Evolutionary conservation across 345 rosid species (phyloP), one percentile per base, ranked within the genome.

Genomic region (Cochlearia excelsa): DNA sequence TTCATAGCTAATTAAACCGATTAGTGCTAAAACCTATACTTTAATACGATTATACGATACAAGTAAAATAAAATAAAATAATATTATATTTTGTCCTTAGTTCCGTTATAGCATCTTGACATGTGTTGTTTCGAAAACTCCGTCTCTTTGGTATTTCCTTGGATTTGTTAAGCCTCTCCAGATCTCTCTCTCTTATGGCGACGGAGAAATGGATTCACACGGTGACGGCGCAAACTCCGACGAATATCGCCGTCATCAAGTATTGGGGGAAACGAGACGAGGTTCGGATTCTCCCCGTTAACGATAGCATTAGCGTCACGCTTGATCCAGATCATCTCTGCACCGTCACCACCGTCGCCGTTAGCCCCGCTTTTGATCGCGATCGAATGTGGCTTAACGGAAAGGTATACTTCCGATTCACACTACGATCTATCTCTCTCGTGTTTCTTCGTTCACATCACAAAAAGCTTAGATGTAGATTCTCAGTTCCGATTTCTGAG

Each of bases 361-460:
- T 85, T 38, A 85, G 97, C 78, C 97, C 97, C 11, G 6, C 65
- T 40, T 93, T 93, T 71, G 68, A 79, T 43, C 81, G 79, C 56
- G 99, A 93, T 74, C 94, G 90, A 57, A 89, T 93, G 97, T 93
- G 99, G 97, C 99, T 93, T 65, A 93, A 93, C 61, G 99, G 95
- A 70, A 82, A 93, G 94, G 99, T 93, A 16, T 16, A 67, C 41
- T 7, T 50, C 3, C 35, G 3, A 33, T 3, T 33, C 5, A 33
- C 35, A 33, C 35, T 33, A 2, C 5, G 35, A 3, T 33, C 5
- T 5, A 0, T 33, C 5, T 33, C 35, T 16, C 23, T 16, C 23
- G 23, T 16, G 23, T 16, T 16, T 16, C 23, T 16, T 16, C 23
- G 23, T 16, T 16, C 23, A 16, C 23, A 16, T 16, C 23, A 16